These are phyloP conservation scores for Neonectria sp. DNA, from an alignment of 2,329 filamentous ascomycete species.

Conservation along the genomic window DNA sequence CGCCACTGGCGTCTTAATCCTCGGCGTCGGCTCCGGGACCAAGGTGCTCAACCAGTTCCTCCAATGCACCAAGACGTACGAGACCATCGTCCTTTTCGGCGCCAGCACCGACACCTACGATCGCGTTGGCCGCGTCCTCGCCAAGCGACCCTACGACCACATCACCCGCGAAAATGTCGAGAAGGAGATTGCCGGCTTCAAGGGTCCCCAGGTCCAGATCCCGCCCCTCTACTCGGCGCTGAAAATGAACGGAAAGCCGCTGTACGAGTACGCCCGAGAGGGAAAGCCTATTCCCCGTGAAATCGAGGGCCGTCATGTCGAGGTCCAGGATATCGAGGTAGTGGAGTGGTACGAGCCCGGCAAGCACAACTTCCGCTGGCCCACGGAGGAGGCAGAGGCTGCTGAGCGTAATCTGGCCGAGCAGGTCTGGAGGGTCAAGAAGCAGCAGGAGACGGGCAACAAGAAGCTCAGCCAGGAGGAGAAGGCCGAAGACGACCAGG, in stretches of 20 bases:
- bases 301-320: conserved; percentile 85
- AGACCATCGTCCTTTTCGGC: conserved; percentile 90
- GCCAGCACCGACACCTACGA: conserved; percentile 96
- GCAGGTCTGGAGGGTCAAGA: conserved; percentile 76
- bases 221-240: conserved; percentile 95
- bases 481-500: conserved; percentile 68
- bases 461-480: conserved; percentile 68
- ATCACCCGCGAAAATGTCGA: conserved; percentile 86
- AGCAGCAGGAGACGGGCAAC: conserved; percentile 65
- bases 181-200: conserved; percentile 80
- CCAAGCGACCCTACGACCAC: conserved; percentile 81
- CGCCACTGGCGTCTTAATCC: conserved; percentile 92
- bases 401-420: conserved; percentile 84
- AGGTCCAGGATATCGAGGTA: conserved; percentile 83
- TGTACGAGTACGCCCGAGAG: conserved; percentile 96
- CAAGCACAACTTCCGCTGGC: conserved; percentile 84
- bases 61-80: conserved; percentile 93
- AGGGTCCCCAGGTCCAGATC: conserved; percentile 88
- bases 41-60: conserved; percentile 86
- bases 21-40: conserved; percentile 89
- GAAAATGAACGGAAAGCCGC: conserved; percentile 92
- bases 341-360: conserved; percentile 89
- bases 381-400: conserved; percentile 81
- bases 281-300: conserved; percentile 89
- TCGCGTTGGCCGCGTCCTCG: conserved; percentile 85